Percentiles rank a stretch among this genome's conserved stretches.
These are phyloP conservation scores for Blastosporella zonata DNA, from an alignment of 1,284 basidiomycete species.

Conservation along the genomic window DNA sequence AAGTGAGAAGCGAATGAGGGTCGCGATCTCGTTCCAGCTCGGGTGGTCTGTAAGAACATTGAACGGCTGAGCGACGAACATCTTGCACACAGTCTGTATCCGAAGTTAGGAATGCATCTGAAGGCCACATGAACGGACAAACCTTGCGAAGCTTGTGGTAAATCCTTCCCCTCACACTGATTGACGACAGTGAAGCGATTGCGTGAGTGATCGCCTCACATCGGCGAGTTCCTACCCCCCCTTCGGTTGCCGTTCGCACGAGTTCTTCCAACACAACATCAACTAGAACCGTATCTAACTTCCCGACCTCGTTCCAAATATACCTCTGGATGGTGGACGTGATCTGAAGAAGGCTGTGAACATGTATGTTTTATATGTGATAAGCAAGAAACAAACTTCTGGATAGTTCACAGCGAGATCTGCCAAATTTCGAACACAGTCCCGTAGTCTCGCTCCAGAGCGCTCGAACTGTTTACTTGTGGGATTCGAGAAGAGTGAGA, in stretches of 20 bases:
- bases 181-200: slow-evolving; percentile 71
- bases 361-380: neutral
- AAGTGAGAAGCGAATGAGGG: slow-evolving; percentile 70
- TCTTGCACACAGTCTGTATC: slow-evolving; percentile 65
- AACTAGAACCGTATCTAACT: slow-evolving; percentile 60
- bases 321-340: slow-evolving; percentile 65
- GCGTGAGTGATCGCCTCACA: slow-evolving; percentile 78
- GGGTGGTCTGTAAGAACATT: slow-evolving; percentile 63
- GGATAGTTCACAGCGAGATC: slow-evolving; percentile 71
- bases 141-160: slow-evolving; percentile 79
- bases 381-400: slow-evolving; percentile 45
- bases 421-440: slow-evolving; percentile 74
- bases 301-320: slow-evolving; percentile 75
- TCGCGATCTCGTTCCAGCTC: slow-evolving; percentile 84
- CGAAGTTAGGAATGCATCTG: slow-evolving; percentile 10
- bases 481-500: slow-evolving; percentile 70
- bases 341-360: slow-evolving; percentile 44
- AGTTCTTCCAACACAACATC: slow-evolving; percentile 78
- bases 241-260: slow-evolving; percentile 76
- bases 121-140: slow-evolving; percentile 16
- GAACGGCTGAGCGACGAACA: slow-evolving; percentile 52
- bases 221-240: slow-evolving; percentile 70
- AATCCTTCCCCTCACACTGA: slow-evolving; percentile 75
- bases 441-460: slow-evolving; percentile 69
- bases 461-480: slow-evolving; percentile 62